phyloP scores from a whole-genome alignment of 805 yeast species.

The Candida piceae region DNA sequence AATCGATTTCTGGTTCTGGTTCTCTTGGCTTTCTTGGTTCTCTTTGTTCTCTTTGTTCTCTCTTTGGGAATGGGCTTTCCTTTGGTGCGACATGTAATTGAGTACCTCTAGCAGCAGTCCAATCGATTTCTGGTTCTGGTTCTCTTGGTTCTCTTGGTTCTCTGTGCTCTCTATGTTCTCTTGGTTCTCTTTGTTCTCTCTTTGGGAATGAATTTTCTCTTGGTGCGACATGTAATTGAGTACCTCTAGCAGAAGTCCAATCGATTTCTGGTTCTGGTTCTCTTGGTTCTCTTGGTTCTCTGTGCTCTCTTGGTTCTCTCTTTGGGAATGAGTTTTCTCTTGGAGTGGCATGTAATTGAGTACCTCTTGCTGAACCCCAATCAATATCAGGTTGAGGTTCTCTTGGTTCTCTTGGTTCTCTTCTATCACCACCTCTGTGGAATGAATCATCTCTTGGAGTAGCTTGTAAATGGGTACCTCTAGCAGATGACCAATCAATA shows the following conservation, averaged over 20 bases:
- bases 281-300: slow-evolving; percentile 36
- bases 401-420: slow-evolving; percentile 31
- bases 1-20: slow-evolving; percentile 50
- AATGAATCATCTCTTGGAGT: slow-evolving; percentile 15
- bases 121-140: slow-evolving; percentile 50
- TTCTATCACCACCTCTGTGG: slow-evolving; percentile 24
- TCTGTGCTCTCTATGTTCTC: slow-evolving; percentile 27
- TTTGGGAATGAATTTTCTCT: slow-evolving; percentile 22
- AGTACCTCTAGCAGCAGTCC: slow-evolving; percentile 35
- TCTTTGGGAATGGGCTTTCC: slow-evolving; percentile 23
- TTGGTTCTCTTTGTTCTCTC: slow-evolving; percentile 26
- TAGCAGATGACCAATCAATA: slow-evolving; percentile 50
- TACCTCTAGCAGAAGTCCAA: slow-evolving; percentile 37
- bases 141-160: slow-evolving; percentile 34
- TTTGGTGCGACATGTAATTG: slow-evolving; percentile 18
- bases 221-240: slow-evolving; percentile 16
- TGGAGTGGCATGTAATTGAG: slow-evolving; percentile 23
- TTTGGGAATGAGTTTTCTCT: slow-evolving; percentile 24
- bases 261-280: slow-evolving; percentile 37
- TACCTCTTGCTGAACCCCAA: slow-evolving; percentile 45
- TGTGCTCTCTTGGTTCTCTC: slow-evolving; percentile 20
- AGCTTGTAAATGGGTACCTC: slow-evolving; percentile 5
- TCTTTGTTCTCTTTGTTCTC: slow-evolving; percentile 26
- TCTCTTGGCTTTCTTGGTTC: slow-evolving; percentile 13
- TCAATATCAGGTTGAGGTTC: slow-evolving; percentile 55